Conservation (phyloP, 768 basidiomycete species). For the Gloeopeniophorella convolvens region DNA sequence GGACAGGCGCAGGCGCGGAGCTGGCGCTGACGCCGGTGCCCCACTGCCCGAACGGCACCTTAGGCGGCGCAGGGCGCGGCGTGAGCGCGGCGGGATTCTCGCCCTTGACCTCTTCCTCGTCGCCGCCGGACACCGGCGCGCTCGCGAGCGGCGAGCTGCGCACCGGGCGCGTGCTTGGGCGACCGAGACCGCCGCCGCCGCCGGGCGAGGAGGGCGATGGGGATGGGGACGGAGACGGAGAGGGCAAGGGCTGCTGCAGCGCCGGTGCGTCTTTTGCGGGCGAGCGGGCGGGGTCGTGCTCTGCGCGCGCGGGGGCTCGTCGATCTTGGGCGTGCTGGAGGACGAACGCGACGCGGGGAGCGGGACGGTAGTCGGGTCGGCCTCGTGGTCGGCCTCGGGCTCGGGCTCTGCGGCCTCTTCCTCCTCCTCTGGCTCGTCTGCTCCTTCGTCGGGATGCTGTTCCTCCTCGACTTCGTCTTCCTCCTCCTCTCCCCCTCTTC, state of each 20-base stretch:
- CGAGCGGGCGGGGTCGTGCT: slow-evolving; percentile 63
- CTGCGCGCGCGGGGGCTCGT: slow-evolving; percentile 35
- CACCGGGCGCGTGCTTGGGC: slow-evolving; percentile 57
- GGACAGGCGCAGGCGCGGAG: no score
- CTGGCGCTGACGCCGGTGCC: not conserved
- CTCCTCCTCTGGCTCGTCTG: slow-evolving; percentile 17
- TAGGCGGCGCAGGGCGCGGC: slow-evolving; percentile 37
- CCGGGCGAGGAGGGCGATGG: slow-evolving; percentile 35
- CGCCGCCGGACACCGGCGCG: slow-evolving; percentile 38
- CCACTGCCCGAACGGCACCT: slow-evolving; percentile 31
- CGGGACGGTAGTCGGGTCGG: slow-evolving; percentile 27
- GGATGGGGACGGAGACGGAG: slow-evolving; percentile 29
- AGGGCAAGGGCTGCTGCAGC: slow-evolving; percentile 19
- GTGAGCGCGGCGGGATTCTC: slow-evolving; percentile 23
- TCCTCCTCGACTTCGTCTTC: slow-evolving; percentile 24
- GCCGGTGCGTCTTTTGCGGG: slow-evolving; percentile 39
- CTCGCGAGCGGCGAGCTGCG: slow-evolving; percentile 76
- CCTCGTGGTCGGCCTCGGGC: not conserved
- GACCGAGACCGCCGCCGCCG: slow-evolving; percentile 46
- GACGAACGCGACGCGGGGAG: slow-evolving; percentile 43
- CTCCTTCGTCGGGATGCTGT: slow-evolving; percentile 29
- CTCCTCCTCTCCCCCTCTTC: slow-evolving; percentile 23
- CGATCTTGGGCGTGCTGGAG: slow-evolving; percentile 54
- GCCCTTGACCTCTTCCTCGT: slow-evolving; percentile 35
- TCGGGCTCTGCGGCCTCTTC: slow-evolving; percentile 9